Evolutionary conservation across 768 basidiomycete genomes (phyloP).

Genomic region (Mrakia blollopis): DNA sequence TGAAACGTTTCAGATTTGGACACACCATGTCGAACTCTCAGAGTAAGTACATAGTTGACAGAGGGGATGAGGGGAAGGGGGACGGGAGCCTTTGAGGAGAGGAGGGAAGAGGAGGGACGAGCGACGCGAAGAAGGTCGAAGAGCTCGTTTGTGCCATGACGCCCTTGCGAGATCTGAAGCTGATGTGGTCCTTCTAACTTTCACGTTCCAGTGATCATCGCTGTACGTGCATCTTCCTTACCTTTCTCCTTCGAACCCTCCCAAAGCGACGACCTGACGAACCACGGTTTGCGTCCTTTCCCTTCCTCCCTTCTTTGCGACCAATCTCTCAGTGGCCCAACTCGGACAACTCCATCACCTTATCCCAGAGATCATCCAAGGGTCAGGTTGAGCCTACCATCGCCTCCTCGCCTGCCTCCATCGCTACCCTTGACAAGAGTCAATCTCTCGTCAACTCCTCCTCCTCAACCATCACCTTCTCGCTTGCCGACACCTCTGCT

Average conservation of each 20-base stretch:
- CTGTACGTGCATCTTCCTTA: neutral
- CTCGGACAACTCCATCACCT: neutral
- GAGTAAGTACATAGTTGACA: no score
- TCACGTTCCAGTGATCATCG: constrained; percentile 17
- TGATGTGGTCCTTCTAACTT: neutral
- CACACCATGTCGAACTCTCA: no score
- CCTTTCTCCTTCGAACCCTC: neutral
- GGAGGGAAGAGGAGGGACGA: no score
- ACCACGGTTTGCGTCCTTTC: neutral
- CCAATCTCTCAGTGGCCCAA: constrained; percentile 3
- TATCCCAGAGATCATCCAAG: constrained; percentile 17
- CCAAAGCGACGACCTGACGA: neutral
- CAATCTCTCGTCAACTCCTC: constrained; percentile 7
- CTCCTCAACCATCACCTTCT: constrained; percentile 2
- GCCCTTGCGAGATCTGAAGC: no score
- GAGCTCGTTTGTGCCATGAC: no score
- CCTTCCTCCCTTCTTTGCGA: neutral
- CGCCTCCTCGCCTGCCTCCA: neutral
- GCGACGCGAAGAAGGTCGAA: no score
- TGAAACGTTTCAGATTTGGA: no score
- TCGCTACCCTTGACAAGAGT: constrained; percentile 4
- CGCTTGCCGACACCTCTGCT: neutral
- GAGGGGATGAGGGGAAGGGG: no score
- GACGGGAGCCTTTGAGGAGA: no score
- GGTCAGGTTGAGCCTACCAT: neutral